Evolutionary conservation across 352 stramenopile genomes (phyloP).

Genomic region (Phytophthora aleatoria): DNA sequence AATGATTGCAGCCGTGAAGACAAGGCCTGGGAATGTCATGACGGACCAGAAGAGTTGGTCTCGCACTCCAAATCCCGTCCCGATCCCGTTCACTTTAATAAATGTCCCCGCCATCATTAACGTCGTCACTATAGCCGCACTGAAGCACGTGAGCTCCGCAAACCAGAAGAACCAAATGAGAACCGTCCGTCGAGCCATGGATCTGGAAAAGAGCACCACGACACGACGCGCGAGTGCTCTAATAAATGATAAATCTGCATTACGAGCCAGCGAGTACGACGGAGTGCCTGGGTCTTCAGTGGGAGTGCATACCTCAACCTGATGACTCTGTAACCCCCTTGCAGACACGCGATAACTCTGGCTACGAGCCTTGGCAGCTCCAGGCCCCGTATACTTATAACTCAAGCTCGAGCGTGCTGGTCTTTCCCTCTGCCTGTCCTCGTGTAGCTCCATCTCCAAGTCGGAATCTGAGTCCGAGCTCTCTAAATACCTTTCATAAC

Average conservation of each 20-base stretch:
- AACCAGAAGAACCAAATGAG: conserved; percentile 61
- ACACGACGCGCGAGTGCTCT: conserved; percentile 45
- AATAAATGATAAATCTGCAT: conserved; percentile 38
- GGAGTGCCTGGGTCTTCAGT: conserved; percentile 31
- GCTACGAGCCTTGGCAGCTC: conserved; percentile 18
- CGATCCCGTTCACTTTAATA: conserved; percentile 24
- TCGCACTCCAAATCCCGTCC: conserved; percentile 9
- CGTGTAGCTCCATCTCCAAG: conserved; percentile 21
- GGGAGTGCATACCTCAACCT: conserved; percentile 20
- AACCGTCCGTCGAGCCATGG: conserved; percentile 43
- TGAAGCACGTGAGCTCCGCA: conserved; percentile 22
- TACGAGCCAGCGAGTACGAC: conserved; percentile 32
- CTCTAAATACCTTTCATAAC: conserved; percentile 29
- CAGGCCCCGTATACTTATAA: conserved; percentile 24
- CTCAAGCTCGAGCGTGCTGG: background rate
- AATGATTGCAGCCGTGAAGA: conserved; percentile 45
- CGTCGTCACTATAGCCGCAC: conserved; percentile 25
- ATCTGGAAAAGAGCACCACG: conserved; percentile 45
- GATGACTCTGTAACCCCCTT: conserved; percentile 27
- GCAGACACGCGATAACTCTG: conserved; percentile 28
- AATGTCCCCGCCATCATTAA: conserved; percentile 39
- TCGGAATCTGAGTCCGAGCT: conserved; percentile 32
- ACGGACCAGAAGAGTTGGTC: conserved; percentile 45
- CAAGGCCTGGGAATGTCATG: conserved; percentile 47
- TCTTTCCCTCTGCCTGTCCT: conserved; percentile 10